Evolutionary conservation across 2,329 filamentous ascomycete species (phyloP), one percentile per base, ranked within the genome.

Genomic region (Chaetomium sp.): DNA sequence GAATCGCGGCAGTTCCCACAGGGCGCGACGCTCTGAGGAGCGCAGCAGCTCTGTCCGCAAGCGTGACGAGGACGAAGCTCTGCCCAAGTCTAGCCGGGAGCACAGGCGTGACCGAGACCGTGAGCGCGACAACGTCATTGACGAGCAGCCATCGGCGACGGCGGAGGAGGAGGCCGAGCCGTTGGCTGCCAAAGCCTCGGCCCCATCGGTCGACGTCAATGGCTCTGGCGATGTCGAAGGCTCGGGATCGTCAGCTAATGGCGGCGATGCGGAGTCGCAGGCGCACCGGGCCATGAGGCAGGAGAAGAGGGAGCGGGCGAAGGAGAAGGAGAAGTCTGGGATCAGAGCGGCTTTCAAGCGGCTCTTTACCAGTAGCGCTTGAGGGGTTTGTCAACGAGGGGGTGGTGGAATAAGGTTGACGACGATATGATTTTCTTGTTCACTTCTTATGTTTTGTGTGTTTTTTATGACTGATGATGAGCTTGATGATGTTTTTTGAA

Each of bases 271-370:
- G 7, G 57, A 61, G 10, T 50, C 57, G 33, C 51, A 51, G 43
- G 51, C 55, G 19, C 64, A 63, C 52, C 62, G 64, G 41, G 58
- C 59, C 8, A 63, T 61, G 57, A 61, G 64, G 49, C 52, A 55
- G 52, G 63, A 65, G 57, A 62, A 58, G 58, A 53, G 64, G 48
- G 59, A 60, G 48, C 54, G 57, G 58, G 61, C 52, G 37, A 53
- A 49, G 54, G 59, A 62, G 53, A 55, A 55, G 57, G 61, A 62
- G 57, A 64, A 62, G 54, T 40, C 54, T 6, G 61, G 64, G 45
- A 54, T 66, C 27, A 58, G 61, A 50, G 62, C 61, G 10, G 62
- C 59, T 8, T 47, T 66, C 34, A 66, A 64, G 62, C 57, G 61
- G 54, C 56, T 66, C 47, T 66, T 66, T 53, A 58, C 48, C 19